Percentiles rank a stretch among this genome's conserved stretches.
Conservation (phyloP, 2,329 filamentous ascomycete species). For the Aspergillus tanneri region DNA sequence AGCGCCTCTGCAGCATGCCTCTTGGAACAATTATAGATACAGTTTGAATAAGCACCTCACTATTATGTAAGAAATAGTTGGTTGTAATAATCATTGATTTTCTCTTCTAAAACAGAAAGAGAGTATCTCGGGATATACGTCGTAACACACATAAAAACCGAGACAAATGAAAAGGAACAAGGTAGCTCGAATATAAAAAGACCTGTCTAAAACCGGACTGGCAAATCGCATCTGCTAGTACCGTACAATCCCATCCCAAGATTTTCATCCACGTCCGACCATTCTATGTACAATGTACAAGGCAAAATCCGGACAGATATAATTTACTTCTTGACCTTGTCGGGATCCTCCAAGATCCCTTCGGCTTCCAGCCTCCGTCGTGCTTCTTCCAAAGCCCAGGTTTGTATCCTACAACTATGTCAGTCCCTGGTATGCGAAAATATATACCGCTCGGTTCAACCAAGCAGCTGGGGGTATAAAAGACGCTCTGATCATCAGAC, state of each 20-base stretch:
- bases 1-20: slow-evolving; percentile 7
- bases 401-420: slow-evolving; percentile 75
- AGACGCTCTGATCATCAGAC: not conserved
- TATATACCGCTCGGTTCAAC: not conserved
- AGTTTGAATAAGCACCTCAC: no score
- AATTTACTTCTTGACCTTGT: slow-evolving; percentile 54
- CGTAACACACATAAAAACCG: slow-evolving; percentile 20
- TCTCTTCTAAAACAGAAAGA: slow-evolving; percentile 13
- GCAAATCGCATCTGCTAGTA: slow-evolving; percentile 31
- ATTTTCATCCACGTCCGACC: slow-evolving; percentile 29
- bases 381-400: slow-evolving; percentile 97
- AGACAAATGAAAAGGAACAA: slow-evolving; percentile 28
- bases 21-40: no score
- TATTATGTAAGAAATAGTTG: no score
- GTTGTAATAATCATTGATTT: slow-evolving; percentile 9
- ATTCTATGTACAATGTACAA: slow-evolving; percentile 46
- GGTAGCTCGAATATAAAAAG: slow-evolving; percentile 29
- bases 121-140: slow-evolving; percentile 22
- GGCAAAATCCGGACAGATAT: slow-evolving; percentile 22
- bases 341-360: slow-evolving; percentile 83
- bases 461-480: not conserved
- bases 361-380: slow-evolving; percentile 92
- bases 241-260: slow-evolving; percentile 33
- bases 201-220: slow-evolving; percentile 36
- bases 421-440: slow-evolving; percentile 13